phyloP scores from a whole-genome alignment of 345 rosid species.

The Citrus trifoliata region DNA sequence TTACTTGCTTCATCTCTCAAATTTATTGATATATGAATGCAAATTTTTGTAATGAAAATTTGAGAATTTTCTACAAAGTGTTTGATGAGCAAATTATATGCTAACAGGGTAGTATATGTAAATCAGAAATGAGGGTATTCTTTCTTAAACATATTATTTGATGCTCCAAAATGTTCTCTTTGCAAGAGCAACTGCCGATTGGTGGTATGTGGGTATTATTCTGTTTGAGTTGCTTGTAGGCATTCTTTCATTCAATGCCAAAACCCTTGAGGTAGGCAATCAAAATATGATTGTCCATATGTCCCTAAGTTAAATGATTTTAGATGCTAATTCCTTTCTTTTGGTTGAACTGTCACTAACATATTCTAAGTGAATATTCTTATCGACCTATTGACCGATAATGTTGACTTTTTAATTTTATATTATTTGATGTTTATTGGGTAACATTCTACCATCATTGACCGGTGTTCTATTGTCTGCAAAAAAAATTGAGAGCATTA shows the following conservation, averaged over 20 bases:
- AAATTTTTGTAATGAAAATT: too few species aligned
- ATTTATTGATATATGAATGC: too few species aligned
- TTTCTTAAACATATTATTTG: too few species aligned
- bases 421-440: constrained; percentile 2
- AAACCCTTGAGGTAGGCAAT: constrained; percentile 68
- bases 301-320: not conserved
- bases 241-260: constrained; percentile 91
- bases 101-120: not conserved
- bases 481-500: constrained; percentile 90
- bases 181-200: constrained; percentile 87
- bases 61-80: too few species aligned
- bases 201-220: constrained; percentile 98
- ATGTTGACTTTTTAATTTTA: not conserved
- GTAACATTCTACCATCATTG: constrained; percentile 3
- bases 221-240: constrained; percentile 90
- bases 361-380: not conserved
- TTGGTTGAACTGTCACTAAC: not conserved
- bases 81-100: constrained; percentile 12
- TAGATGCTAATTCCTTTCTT: not conserved
- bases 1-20: too few species aligned
- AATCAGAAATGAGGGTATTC: not conserved
- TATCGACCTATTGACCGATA: not conserved
- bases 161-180: constrained; percentile 4
- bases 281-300: not conserved
- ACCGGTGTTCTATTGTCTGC: constrained; percentile 25